These are phyloP conservation scores for Solanum etuberosum DNA, from an alignment of 257 asterid species.

Conservation along the genomic window DNA sequence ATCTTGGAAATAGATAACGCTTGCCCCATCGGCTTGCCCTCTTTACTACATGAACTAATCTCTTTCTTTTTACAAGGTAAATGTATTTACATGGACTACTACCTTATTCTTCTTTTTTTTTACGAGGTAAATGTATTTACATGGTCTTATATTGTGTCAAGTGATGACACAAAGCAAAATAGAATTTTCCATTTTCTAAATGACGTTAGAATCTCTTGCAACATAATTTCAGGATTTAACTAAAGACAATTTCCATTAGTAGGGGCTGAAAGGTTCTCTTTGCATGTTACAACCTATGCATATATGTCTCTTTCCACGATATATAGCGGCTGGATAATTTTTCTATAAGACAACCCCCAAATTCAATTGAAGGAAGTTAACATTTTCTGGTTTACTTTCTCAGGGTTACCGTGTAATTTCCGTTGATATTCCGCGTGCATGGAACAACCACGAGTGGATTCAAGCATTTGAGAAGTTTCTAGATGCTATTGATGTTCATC, in stretches of 20 bases:
- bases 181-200: background rate
- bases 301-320: background rate
- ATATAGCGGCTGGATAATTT: background rate
- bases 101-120: background rate
- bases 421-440: conserved; percentile 86
- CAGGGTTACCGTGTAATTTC: conserved; percentile 98
- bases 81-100: background rate
- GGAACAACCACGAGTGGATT: conserved; percentile 94
- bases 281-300: background rate
- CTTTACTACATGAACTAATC: background rate
- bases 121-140: background rate
- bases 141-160: background rate
- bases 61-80: background rate
- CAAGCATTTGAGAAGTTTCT: conserved; percentile 95
- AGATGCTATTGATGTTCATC: conserved; percentile 94
- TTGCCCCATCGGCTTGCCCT: background rate
- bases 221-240: background rate
- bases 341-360: background rate
- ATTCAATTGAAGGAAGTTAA: background rate
- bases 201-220: background rate
- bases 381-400: background rate
- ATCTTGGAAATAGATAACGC: background rate
- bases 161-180: background rate
- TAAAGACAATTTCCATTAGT: background rate
- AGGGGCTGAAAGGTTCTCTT: background rate